Base-by-base conservation (phyloP, 2,329 filamentous ascomycete species). In the Bipolaris sorokiniana region DNA sequence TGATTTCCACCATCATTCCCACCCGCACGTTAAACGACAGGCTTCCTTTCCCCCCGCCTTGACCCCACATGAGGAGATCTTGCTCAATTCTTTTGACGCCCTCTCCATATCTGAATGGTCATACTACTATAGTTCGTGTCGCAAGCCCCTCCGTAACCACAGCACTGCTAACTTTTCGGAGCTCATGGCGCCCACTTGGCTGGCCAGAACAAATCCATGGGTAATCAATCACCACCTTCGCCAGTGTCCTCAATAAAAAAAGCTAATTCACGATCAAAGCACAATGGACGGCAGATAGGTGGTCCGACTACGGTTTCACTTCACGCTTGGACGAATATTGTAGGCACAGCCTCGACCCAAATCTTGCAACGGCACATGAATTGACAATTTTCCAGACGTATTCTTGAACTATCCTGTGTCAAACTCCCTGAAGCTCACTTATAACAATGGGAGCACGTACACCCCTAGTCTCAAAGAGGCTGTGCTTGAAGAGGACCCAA, bases 71-170 rank as follows among this genome's bases (percentile, higher is more conserved):
- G 77, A 79, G 56, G 64, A 75, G 47, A 68, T 77, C n/a, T 63
- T 79, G 42, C 57, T 77, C 33, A 71, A 76, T 49, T 78, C 76
- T 2, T 78, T 79, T 52, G 76, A 78, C 56, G 74, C 75, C 52
- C 72, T 69, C 9, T 75, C 75, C 7, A 78, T 79, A 42, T 66
- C 70, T 22, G 65, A 68, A 52, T 77, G 72, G 72, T 73, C 71
- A 3, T 75, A 76, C 58, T 76, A 77, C 52, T 78, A 78, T 55
- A 76, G 63, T 73, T 62, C 40, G 69, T 51, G 7, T n/a, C 18
- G 26, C 11, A 7, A 26, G 5, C 38, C 23, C 11, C 10, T 11
- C 22, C 15, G 4, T 16, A 20, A 26, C n/a, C 3, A 31, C 28
- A 22, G 5, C 20, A 16, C 9, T 46, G 34, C 63, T 70, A 58